phyloP scores from a whole-genome alignment of 228 moss, liverwort and hornwort species.

The Sphagnum magellanicum region DNA sequence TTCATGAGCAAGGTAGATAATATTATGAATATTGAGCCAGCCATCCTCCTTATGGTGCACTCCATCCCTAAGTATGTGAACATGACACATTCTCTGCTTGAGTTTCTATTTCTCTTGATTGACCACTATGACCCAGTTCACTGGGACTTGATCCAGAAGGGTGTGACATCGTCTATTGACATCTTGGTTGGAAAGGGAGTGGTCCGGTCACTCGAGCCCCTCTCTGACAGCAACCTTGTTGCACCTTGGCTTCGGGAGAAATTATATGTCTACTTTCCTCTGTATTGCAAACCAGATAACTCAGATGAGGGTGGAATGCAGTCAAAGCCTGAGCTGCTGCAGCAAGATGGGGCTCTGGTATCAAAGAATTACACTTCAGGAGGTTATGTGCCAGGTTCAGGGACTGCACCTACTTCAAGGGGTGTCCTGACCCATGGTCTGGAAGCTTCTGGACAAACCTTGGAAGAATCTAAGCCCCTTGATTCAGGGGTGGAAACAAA shows the following conservation, averaged over 20 bases:
- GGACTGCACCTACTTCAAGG: slow-evolving; percentile 4
- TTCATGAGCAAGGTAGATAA: slow-evolving; percentile 85
- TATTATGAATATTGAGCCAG: slow-evolving; percentile 99
- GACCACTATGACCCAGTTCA: slow-evolving; percentile 91
- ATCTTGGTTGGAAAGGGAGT: slow-evolving; percentile 95
- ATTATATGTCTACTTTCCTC: slow-evolving; percentile 57
- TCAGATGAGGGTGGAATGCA: slow-evolving; percentile 57
- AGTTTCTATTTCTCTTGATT: slow-evolving; percentile 82
- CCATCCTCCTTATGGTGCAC: slow-evolving; percentile 86
- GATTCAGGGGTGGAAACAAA: slow-evolving; percentile 34
- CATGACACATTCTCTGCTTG: slow-evolving; percentile 91
- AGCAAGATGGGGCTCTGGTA: slow-evolving; percentile 41
- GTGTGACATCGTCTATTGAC: slow-evolving; percentile 86
- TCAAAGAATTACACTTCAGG: slow-evolving; percentile 12
- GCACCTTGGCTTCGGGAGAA: slow-evolving; percentile 77
- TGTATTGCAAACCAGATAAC: slow-evolving; percentile 71
- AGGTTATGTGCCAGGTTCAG: slow-evolving; percentile 18
- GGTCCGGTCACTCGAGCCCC: slow-evolving; percentile 82
- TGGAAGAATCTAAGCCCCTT: slow-evolving; percentile 50
- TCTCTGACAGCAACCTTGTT: slow-evolving; percentile 58
- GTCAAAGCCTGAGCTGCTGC: slow-evolving; percentile 47
- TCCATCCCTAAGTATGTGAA: slow-evolving; percentile 99
- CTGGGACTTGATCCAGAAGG: slow-evolving; percentile 81
- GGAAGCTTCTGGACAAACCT: slow-evolving; percentile 4
- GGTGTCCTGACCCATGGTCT: slow-evolving; percentile 2